A percentile compares a stretch with the other conserved stretches of the same genome.
Evolutionary conservation across 73 alveolate species (phyloP).

Genomic region (Uronychia setigera): DNA sequence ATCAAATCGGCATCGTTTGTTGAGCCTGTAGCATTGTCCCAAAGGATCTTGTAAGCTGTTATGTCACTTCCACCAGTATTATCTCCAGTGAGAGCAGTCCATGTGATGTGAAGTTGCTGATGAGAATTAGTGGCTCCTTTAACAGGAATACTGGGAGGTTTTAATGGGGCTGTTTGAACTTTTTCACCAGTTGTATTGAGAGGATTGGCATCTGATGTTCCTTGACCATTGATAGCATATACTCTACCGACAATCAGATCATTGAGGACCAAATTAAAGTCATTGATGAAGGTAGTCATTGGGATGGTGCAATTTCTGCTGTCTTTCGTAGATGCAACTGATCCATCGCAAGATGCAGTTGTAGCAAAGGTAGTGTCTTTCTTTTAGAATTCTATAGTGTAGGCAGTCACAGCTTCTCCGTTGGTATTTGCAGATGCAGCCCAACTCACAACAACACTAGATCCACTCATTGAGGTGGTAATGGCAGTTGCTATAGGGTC

Average conservation of each 20-base stretch:
- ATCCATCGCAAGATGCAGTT: conserved; percentile 17
- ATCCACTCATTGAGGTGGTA: neutral
- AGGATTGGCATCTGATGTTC: conserved; percentile 4
- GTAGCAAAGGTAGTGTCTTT: conserved; percentile 3
- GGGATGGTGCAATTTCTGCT: conserved; percentile 1
- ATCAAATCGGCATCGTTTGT: neutral
- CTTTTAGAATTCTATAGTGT: neutral
- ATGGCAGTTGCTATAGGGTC: neutral
- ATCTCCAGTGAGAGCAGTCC: conserved; percentile 28
- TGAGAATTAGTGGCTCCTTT: conserved; percentile 15
- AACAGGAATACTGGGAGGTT: conserved; percentile 42
- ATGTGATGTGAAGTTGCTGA: neutral
- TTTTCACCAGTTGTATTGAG: conserved; percentile 20
- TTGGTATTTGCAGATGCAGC: conserved; percentile 11
- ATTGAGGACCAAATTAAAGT: conserved; percentile 15
- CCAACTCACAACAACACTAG: conserved; percentile 18
- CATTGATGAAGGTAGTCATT: neutral
- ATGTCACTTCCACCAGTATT: conserved; percentile 51
- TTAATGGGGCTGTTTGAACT: neutral
- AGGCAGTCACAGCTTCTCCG: conserved; percentile 16
- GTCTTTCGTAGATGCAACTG: neutral
- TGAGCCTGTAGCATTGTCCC: conserved; percentile 14
- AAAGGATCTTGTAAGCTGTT: conserved; percentile 15
- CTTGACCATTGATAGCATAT: conserved; percentile 20
- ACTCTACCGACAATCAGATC: conserved; percentile 26